Percentiles rank a stretch among this genome's conserved stretches.
Evolutionary conservation across 2,329 filamentous ascomycete species (phyloP).

Genomic region (Monosporascus sp.): DNA sequence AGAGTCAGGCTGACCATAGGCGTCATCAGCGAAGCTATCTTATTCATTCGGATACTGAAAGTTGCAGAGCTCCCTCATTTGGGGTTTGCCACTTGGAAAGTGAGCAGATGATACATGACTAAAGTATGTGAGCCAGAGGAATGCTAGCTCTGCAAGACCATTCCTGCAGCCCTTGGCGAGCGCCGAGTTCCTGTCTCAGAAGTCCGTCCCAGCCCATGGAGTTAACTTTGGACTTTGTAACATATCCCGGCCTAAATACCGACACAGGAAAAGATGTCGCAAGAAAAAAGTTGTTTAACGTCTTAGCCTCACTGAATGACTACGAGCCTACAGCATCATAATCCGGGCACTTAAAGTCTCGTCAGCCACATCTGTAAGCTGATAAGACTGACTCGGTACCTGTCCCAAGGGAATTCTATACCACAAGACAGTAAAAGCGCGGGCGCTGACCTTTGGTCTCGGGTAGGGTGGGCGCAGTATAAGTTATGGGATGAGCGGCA

Average conservation of each 20-base stretch:
- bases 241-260: background rate
- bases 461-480: no score
- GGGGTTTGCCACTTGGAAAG: background rate
- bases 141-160: background rate
- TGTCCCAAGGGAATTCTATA: no score
- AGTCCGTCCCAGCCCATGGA: background rate
- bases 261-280: background rate
- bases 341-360: background rate
- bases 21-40: background rate
- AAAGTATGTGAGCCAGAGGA: background rate
- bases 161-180: background rate
- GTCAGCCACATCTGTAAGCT: no score
- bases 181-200: background rate
- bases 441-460: no score
- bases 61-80: background rate
- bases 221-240: background rate
- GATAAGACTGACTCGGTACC: no score
- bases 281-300: background rate
- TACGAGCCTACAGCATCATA: background rate
- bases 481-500: no score
- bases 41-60: background rate
- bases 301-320: background rate
- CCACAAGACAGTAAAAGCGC: no score
- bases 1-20: background rate
- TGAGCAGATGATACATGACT: background rate